Evolutionary conservation across 257 asterid species (phyloP), one percentile per base, ranked within the genome.

Genomic region (Apocynum venetum): DNA sequence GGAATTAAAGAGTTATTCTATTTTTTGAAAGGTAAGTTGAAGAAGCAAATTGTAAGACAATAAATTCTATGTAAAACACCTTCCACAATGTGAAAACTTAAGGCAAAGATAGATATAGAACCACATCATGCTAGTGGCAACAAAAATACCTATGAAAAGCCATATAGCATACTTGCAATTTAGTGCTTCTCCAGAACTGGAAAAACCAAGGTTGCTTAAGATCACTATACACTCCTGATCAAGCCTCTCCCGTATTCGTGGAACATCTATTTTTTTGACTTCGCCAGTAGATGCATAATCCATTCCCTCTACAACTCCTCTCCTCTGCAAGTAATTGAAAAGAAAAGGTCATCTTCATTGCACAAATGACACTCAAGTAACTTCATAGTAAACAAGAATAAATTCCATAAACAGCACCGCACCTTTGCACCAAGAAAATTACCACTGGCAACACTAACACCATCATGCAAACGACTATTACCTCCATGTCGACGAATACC

Each of bases 151-250:
- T 83, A 91, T 72, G 38, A 79, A 87, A 88, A 85, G 80, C 69
- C 88, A 86, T 83, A 82, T 78, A 85, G 87, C 96, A 83, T 90
- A 94, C 98, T 94, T 94, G 98, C 98, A 94, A 88, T 94, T 92
- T 79, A 94, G 85, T 75, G 89, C 97, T 91, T 89, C 97, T 57
- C 97, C 97, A 36, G 98, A 92, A 85, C 98, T 94, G 83, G 98
- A 94, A 89, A 89, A 92, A 68, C 92, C 97, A 68, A 94, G 95
- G 86, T 92, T 92, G 88, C 86, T 92, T 73, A 92, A 79, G 51
- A 94, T 86, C 74, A 92, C 95, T 41, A 94, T 89, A 78, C 87
- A 86, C 19, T 88, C 92, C 83, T 89, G 89, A 85, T 89, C 91
- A 47, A 94, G 97, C 87, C 91, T 89, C 86, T 94, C 92, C 25